Base-by-base conservation (phyloP, 805 yeast species). In the Ogataea salicorniae region DNA sequence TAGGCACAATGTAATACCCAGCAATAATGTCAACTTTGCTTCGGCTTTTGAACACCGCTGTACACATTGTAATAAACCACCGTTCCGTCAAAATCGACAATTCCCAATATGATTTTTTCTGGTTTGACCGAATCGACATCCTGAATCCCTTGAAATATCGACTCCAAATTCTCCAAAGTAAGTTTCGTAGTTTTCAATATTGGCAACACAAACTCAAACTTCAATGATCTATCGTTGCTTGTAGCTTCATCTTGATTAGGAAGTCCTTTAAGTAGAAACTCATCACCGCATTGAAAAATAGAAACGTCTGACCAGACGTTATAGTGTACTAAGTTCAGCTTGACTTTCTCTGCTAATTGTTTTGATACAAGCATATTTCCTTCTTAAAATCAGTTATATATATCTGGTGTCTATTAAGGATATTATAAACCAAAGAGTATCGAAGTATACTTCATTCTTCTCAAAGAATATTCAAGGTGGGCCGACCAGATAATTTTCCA, bases 61-160 rank as follows among this genome's bases (percentile, higher is more conserved):
- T 83, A 79, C 16, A 82, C 71, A 60, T 78, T 77, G 61, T 85
- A 84, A 55, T 80, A 85, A n/a, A 83, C 83, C 17, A 83, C 72
- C 0, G 90, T 81, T 2, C 88, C 83, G 60, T 85, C 94, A 46
- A 75, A 75, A 54, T 77, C 81, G 2, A 77, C 73, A 7, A 84
- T 68, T 0, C 79, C 90, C 31, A 80, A 52, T 0, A 82, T 67
- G 3, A 85, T 51, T 47, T 81, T 66, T 39, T 63, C 64, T 0
- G 80, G 78, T 26, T 77, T 58, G 6, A 4, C 5, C 1, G 50
- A 49, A 1, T 22, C 45, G 1, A 5, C 29, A 8, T 18, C 22
- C 6, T 50, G 48, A 1, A 73, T 57, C 13, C 39, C 56, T 0
- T 50, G 51, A 48, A 81, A 81, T 55, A 78, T 66, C 2, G 39